Base-by-base conservation (phyloP, 208 protist genomes). In the Acanthamoeba quina region DNA sequence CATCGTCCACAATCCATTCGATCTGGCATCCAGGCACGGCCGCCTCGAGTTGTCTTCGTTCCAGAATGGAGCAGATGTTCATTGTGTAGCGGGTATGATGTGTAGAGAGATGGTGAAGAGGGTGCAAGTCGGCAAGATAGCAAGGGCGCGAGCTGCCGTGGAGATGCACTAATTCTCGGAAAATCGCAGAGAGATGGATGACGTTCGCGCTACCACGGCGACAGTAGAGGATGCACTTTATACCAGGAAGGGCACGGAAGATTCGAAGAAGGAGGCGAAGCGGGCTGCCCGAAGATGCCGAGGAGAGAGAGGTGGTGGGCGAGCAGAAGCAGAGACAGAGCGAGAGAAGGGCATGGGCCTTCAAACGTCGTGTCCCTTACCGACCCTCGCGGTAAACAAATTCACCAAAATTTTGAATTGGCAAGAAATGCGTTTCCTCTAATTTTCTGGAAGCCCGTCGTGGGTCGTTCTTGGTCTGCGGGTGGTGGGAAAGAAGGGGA, bases 1-100 rank as follows among this genome's bases (percentile, higher is more conserved):
- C 60, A 21, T 66, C 68, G n/a, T 76, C 68, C n/a, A 76, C 68
- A 24, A 76, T 76, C 68, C 68, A 76, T 44, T 76, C 68, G 10
- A 76, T 76, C 68, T 76, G n/a, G 68, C 68, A 76, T 31, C 68
- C 68, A 15, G 68, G 68, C 15, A 76, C 29, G 15, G 68, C 68
- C 68, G 19, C 68, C 10, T 34, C 29, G 37, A 76, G n/a, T 3
- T 21, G 68, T 34, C 68, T 76, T 76, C 68, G 68, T 76, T 76
- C 68, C 9, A 76, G 68, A 76, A 76, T 47, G 6, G 68, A 47
- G 68, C 68, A 76, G 68, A 76, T 34, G 68, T 44, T 76, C 68
- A 76, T 76, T 34, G 6, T 37, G 62, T 21, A n/a, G 62, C 37
- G 34, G 24, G 34, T 17, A 26, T 9, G 66, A 37, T 74, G 10